Base-by-base conservation (phyloP, 2,329 filamentous ascomycete genomes). In the Epichloe festucae region DNA sequence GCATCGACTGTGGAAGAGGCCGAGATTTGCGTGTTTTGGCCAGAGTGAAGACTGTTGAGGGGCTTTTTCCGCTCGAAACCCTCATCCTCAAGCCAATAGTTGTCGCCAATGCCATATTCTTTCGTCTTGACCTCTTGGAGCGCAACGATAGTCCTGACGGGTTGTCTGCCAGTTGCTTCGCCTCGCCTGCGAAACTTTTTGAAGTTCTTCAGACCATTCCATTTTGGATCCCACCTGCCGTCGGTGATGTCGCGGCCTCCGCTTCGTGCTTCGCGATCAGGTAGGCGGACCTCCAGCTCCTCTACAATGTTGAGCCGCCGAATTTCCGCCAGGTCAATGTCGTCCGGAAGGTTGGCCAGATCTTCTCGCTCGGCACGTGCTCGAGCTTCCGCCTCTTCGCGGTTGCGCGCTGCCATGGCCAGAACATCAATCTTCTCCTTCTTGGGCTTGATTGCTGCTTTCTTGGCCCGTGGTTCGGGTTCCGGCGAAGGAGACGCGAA, bases 141-240 rank as follows among this genome's bases (percentile, higher is more conserved):
- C 0, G 76, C 70, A 4, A 95, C 79, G 40, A 94, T 85, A 36
- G 86, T 70, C 51, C 70, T 70, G 31, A 70, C 65, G 2, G 68
- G 64, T 3, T 68, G 64, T 15, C 75, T 65, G 5, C 75, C 70
- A 2, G 60, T 55, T 5, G 57, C 57, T 19, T 77, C 77, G 23
- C 79, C 82, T 50, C 79, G 74, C 51, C 73, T 75, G 21, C 76
- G 75, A 62, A 98, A 98, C 59, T 81, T 86, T 66, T 98, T 98
- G 71, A 95, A 98, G 63, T 98, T 97, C 67, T 89, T 91, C 43
- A 91, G 78, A 0, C 91, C 93, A 63, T 96, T 95, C 93, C 93
- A 98, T 40, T 76, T 76, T 1, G 88, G 82, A 57, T 96, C 80
- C 90, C 91, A 96, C 41, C 87, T 76, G 5, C 75, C 74, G 43